Percentiles rank a stretch among this genome's conserved stretches.
Conservation (phyloP, 176 grass and related monocot species). For the Phyllostachys edulis region DNA sequence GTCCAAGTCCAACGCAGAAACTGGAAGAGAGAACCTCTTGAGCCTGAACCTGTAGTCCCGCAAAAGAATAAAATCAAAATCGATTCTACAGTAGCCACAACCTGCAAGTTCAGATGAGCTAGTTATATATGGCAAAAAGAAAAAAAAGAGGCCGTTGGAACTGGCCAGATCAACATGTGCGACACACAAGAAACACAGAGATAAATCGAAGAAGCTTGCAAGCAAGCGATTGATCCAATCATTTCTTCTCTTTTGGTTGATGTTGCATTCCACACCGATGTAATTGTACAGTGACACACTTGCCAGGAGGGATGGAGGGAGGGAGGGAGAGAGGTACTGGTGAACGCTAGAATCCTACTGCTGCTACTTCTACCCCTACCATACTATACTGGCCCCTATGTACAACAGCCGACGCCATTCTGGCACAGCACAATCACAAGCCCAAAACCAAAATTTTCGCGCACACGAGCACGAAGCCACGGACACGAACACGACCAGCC, state of each 20-base stretch:
- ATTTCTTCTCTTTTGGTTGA: neutral
- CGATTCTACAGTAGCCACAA: neutral
- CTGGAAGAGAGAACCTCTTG: neutral
- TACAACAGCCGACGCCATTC: slow-evolving; percentile 41
- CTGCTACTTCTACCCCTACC: slow-evolving; percentile 12
- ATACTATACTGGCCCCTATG: slow-evolving; percentile 26
- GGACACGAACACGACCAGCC: neutral
- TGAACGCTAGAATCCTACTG: slow-evolving; percentile 3
- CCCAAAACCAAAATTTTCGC: slow-evolving; percentile 1
- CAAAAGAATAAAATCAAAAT: neutral
- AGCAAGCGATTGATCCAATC: neutral
- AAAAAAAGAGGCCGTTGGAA: neutral
- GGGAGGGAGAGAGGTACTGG: neutral
- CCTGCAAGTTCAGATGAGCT: neutral
- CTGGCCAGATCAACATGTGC: neutral
- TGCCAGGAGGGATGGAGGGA: neutral
- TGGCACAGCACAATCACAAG: neutral
- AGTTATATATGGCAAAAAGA: neutral
- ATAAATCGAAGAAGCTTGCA: neutral
- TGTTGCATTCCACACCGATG: slow-evolving; percentile 32
- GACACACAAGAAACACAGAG: neutral
- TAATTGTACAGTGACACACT: slow-evolving; percentile 22
- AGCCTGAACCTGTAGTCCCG: neutral
- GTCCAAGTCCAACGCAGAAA: neutral
- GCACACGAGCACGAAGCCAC: neutral